Percentiles rank a stretch among this genome's conserved stretches.
These are phyloP conservation scores for Tolypocladium cylindrosporum DNA, from an alignment of 2,329 filamentous ascomycete genomes.

Conservation along the genomic window DNA sequence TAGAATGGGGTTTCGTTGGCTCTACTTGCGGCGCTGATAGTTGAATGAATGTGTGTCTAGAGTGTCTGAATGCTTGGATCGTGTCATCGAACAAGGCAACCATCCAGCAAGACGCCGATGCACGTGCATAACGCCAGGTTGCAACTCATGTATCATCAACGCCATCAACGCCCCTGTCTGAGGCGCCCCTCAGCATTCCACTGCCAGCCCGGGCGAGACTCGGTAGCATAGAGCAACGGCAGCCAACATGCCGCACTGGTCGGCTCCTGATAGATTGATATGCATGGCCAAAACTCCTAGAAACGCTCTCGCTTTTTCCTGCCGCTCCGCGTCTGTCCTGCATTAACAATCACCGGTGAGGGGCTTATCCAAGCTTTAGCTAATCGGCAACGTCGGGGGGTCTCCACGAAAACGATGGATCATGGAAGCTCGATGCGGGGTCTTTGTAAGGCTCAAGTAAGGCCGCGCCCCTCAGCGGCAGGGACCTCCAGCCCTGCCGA, in stretches of 20 bases:
- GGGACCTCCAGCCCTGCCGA: no score
- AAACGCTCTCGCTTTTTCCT: not conserved
- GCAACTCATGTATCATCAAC: not conserved
- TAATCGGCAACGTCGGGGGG: not conserved
- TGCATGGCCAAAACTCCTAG: not conserved
- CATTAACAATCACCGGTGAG: not conserved
- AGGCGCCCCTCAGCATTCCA: not conserved
- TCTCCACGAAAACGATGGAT: not conserved
- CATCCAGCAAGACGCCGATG: not conserved
- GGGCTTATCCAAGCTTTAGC: not conserved
- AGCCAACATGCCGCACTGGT: not conserved
- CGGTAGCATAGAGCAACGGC: not conserved
- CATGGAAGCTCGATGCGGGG: not conserved
- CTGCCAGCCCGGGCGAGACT: not conserved
- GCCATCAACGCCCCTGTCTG: not conserved
- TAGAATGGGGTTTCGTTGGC: not conserved
- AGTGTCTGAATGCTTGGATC: no score
- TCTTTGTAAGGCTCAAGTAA: not conserved
- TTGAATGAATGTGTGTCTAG: not conserved
- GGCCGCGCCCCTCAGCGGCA: not conserved
- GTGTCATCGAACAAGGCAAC: not conserved
- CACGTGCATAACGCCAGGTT: no score
- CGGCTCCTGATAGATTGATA: not conserved
- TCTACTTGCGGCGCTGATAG: not conserved
- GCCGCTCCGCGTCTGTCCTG: not conserved